A percentile compares a stretch with the other conserved stretches of the same genome.
Conservation (phyloP, 345 rosid species). For the Carallia pectinifolia region DNA sequence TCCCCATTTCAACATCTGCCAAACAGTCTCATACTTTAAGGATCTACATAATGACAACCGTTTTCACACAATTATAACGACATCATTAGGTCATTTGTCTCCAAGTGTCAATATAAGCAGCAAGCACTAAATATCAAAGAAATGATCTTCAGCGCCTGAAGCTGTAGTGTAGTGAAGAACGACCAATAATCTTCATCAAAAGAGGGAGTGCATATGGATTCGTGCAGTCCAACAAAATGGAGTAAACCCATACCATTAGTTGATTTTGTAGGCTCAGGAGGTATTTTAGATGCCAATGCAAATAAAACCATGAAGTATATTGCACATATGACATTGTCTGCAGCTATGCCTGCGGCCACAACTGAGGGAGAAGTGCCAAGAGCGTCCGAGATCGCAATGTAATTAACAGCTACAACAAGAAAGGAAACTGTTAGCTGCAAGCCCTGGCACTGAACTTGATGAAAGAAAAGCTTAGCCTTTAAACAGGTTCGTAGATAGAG, state of each 20-base stretch:
- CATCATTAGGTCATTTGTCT: no score
- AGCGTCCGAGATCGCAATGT: slow-evolving; percentile 80
- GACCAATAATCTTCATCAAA: no score
- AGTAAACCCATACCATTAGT: slow-evolving; percentile 32
- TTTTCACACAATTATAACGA: no score
- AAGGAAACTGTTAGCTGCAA: neutral
- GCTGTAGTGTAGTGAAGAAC: no score
- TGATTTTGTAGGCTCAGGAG: slow-evolving; percentile 51
- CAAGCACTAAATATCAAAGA: no score
- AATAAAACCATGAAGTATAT: slow-evolving; percentile 59
- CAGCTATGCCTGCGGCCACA: slow-evolving; percentile 78
- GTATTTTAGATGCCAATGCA: slow-evolving; percentile 62
- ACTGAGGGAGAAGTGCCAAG: slow-evolving; percentile 69
- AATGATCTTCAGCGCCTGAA: no score
- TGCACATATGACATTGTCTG: slow-evolving; percentile 75
- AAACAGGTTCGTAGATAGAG: neutral
- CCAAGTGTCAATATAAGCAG: no score
- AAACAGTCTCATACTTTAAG: slow-evolving; percentile 5
- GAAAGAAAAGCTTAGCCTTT: neutral
- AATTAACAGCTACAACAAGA: slow-evolving; percentile 61
- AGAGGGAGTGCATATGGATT: no score
- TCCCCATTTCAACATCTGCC: slow-evolving; percentile 37
- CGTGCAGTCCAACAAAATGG: no score
- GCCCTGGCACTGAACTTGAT: neutral
- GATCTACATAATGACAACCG: no score